Percentiles rank a stretch among this genome's conserved stretches.
Conservation (phyloP, 768 basidiomycete species). For the Russula sp. region DNA sequence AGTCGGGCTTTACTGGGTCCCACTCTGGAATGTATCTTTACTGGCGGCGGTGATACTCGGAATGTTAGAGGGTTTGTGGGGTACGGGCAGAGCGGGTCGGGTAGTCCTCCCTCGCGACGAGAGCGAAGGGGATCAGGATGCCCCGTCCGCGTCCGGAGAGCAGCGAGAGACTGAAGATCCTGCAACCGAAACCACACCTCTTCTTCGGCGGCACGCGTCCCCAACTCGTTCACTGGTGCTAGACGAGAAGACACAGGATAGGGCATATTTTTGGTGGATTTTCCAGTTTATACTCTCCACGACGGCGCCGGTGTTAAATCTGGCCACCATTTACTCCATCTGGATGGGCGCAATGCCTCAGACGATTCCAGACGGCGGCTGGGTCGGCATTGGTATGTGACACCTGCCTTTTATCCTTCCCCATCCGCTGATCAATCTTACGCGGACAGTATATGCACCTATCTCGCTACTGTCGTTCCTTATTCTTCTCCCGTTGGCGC, state of each 20-base stretch:
- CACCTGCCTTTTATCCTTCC: background rate
- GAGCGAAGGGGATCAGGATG: constrained; percentile 8
- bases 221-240: background rate
- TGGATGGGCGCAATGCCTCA: constrained; percentile 39
- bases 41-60: constrained; percentile 36
- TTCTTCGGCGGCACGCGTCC: constrained; percentile 2
- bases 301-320: constrained; percentile 44
- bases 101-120: constrained; percentile 11
- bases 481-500: constrained; percentile 51
- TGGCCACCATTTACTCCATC: constrained; percentile 43
- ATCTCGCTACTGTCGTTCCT: constrained; percentile 42
- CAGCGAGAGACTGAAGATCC: constrained; percentile 15
- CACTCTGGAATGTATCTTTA: constrained; percentile 44
- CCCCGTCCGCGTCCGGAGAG: background rate
- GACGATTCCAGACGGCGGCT: constrained; percentile 56
- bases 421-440: background rate
- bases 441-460: constrained; percentile 40
- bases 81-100: constrained; percentile 14
- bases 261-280: constrained; percentile 47
- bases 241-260: constrained; percentile 17
- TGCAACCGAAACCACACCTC: constrained; percentile 18
- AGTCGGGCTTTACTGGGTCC: constrained; percentile 51
- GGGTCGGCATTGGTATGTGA: constrained; percentile 40
- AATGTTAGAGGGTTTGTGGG: constrained; percentile 31
- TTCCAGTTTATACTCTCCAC: constrained; percentile 49